phyloP scores from a whole-genome alignment of 2,329 filamentous ascomycete genomes.

The Sodiomyces alkalinus region DNA sequence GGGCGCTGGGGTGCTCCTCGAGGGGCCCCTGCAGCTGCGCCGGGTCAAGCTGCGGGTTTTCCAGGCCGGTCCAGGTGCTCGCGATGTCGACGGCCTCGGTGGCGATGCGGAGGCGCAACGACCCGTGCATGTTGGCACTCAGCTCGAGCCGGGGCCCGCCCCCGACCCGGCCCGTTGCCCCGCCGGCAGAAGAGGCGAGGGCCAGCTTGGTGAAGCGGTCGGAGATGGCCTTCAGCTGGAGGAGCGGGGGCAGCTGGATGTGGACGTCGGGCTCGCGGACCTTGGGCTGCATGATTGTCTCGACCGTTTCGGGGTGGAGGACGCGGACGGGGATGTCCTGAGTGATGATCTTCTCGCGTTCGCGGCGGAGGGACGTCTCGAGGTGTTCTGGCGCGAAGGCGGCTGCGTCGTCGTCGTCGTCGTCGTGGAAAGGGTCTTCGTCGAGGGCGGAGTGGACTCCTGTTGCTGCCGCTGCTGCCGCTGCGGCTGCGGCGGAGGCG shows the following conservation, averaged over 20 bases:
- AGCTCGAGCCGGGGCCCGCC: slow-evolving; percentile 60
- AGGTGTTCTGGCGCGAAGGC: slow-evolving; percentile 34
- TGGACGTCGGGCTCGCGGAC: slow-evolving; percentile 88
- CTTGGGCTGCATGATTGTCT: slow-evolving; percentile 82
- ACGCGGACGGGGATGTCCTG: slow-evolving; percentile 95
- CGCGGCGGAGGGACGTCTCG: slow-evolving; percentile 43
- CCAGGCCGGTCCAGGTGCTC: slow-evolving; percentile 71
- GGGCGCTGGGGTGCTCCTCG: slow-evolving; percentile 67
- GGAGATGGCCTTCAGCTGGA: slow-evolving; percentile 84
- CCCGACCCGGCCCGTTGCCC: slow-evolving; percentile 12
- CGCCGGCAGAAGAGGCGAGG: slow-evolving; percentile 26
- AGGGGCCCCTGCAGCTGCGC: slow-evolving; percentile 56
- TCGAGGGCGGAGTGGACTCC: no score
- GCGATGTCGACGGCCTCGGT: slow-evolving; percentile 77
- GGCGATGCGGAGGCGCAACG: slow-evolving; percentile 60
- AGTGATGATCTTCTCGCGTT: slow-evolving; percentile 82
- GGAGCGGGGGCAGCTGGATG: slow-evolving; percentile 73
- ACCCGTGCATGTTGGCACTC: slow-evolving; percentile 88
- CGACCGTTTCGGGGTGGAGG: slow-evolving; percentile 67
- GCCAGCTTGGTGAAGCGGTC: slow-evolving; percentile 90
- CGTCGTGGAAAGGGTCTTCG: slow-evolving; percentile 23
- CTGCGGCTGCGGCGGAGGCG: slow-evolving; percentile 11
- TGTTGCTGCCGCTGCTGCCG: slow-evolving; percentile 8
- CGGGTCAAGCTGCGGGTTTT: slow-evolving; percentile 78
- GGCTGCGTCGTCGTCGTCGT: no score